Evolutionary conservation across 2,329 filamentous ascomycete genomes (phyloP), one percentile per base, ranked within the genome.

Genomic region (Xylariaceae sp.): DNA sequence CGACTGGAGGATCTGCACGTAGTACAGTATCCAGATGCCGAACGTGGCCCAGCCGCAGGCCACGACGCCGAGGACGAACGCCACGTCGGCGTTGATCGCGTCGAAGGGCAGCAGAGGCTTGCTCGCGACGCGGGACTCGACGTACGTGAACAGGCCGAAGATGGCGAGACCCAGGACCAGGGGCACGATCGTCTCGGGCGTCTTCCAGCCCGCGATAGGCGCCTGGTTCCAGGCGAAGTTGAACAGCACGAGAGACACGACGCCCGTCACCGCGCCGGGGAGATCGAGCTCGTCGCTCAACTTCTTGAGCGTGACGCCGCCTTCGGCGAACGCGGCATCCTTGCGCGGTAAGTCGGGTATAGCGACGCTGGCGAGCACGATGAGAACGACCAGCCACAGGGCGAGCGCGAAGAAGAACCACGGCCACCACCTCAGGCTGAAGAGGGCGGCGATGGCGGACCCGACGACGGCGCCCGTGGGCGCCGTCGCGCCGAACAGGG

Each of bases 201-300:
- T 59, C 3, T 57, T 46, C 74, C 75, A 79, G 0, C 73, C 71
- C 5, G 68, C 69, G 1, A 71, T 61, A 0, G 71, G 68, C 0
- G 70, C 74, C 50, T 79, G 74, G 48, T 79, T 79, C 70, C 73
- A 77, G 0, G 74, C 70, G 43, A 78, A 70, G 52, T 79, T 79
- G 54, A 78, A 62, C 3, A 80, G 56, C 1, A 78, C 61, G 31
- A 80, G 60, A 2, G 67, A 71, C 0, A 61, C 56, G 18, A 79
- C 66, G 2, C 74, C 75, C 3, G 56, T 47, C 12, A 55, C 31
- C 1, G 52, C 48, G 17, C 56, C 56, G 3, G 46, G 33, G 6
- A 57, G 30, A 40, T 51, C 59, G 34, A 50, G 48, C 40, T 44
- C 52, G 6, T 38, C 47, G 24, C 32, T 42, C 13, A 48, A 44